Evolutionary conservation across 2,329 filamentous ascomycete genomes (phyloP).

Genomic region (Botrytis porri): DNA sequence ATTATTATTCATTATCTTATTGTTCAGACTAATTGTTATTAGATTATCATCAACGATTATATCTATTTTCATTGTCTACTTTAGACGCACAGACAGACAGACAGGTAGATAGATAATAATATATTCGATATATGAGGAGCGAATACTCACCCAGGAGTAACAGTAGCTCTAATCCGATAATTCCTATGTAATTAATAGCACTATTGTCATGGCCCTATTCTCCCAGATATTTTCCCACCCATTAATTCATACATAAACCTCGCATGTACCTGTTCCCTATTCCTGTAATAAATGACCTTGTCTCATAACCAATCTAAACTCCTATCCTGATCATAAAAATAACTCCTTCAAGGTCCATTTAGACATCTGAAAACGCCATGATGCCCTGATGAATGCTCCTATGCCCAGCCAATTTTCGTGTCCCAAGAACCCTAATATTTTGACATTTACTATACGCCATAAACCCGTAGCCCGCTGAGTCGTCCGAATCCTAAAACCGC

Average conservation of each 20-base stretch:
- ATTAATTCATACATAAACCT: conserved; percentile 12
- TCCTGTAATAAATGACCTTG: not conserved
- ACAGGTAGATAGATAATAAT: not conserved
- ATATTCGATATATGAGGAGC: not conserved
- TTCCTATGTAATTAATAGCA: not conserved
- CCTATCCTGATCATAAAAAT: conserved; percentile 3
- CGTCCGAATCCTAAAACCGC: not conserved
- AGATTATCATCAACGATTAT: not conserved
- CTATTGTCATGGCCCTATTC: not conserved
- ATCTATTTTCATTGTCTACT: not conserved
- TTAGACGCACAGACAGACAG: not conserved
- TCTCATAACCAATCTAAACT: not conserved
- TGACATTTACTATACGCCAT: conserved; percentile 2
- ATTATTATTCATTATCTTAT: not conserved
- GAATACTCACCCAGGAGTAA: not conserved
- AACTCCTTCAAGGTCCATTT: not conserved
- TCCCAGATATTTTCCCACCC: not conserved
- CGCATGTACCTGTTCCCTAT: not conserved
- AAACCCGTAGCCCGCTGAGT: not conserved
- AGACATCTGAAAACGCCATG: not conserved
- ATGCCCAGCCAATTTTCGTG: not conserved
- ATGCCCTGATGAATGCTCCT: not conserved
- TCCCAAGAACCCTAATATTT: not conserved
- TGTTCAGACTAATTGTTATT: not conserved
- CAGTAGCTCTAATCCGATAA: not conserved